A percentile compares a stretch with the other conserved stretches of the same genome.
Evolutionary conservation across 768 basidiomycete genomes (phyloP).

Genomic region (Panaeolus cyanescens): DNA sequence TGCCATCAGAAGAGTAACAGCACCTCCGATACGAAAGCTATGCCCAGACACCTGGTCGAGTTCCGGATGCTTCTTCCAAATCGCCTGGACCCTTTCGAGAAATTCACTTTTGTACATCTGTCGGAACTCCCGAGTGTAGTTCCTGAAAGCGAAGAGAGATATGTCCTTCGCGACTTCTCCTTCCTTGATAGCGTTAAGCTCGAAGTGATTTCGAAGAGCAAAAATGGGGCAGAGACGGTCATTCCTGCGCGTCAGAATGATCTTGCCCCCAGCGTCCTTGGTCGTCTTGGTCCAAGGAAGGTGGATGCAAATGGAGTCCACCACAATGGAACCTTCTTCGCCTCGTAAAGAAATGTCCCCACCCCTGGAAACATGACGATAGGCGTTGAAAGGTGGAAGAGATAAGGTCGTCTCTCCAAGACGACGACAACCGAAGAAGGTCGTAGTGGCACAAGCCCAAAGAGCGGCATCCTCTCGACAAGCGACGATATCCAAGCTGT

Average conservation of each 20-base stretch:
- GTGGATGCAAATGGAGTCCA: too few species aligned
- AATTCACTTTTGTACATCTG: constrained; percentile 9
- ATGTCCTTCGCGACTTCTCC: neutral
- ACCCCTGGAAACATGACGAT: too few species aligned
- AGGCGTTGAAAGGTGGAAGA: constrained; percentile 5
- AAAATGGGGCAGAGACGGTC: constrained; percentile 21
- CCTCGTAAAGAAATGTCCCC: too few species aligned
- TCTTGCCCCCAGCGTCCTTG: constrained; percentile 10
- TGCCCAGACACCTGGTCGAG: constrained; percentile 20
- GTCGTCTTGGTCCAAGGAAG: too few species aligned
- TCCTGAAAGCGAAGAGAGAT: constrained; percentile 7
- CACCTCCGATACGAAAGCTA: constrained; percentile 32
- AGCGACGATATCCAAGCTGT: constrained; percentile 20
- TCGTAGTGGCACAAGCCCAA: constrained; percentile 31
- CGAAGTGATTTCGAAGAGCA: constrained; percentile 19
- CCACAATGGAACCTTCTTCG: too few species aligned
- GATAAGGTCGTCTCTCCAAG: constrained; percentile 31
- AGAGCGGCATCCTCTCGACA: constrained; percentile 34
- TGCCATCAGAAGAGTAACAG: constrained; percentile 21
- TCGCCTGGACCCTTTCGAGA: constrained; percentile 5
- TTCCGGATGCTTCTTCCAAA: too few species aligned
- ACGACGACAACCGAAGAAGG: constrained; percentile 37
- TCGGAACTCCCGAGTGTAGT: neutral
- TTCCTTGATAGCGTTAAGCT: too few species aligned
- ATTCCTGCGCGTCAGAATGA: constrained; percentile 20